These are phyloP conservation scores for Pseudocercospora crystallina DNA, from an alignment of 2,329 filamentous ascomycete species.

Conservation along the genomic window DNA sequence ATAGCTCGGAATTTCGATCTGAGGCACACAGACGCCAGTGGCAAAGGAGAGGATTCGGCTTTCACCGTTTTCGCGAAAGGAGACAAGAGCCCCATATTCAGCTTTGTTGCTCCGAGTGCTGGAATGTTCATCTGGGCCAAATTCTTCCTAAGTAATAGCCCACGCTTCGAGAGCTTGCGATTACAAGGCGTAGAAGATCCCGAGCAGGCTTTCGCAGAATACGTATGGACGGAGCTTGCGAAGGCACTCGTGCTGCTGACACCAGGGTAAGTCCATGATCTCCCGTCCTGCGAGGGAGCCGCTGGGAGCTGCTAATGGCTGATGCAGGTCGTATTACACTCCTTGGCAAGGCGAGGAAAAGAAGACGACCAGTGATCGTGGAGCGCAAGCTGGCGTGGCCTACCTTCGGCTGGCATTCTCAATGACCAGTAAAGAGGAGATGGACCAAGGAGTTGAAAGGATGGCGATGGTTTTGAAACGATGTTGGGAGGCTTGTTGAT, in stretches of 20 bases:
- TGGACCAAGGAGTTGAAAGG: conserved; percentile 1
- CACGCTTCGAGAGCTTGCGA: background rate
- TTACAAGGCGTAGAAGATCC: conserved; percentile 2
- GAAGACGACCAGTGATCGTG: background rate
- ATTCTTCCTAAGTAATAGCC: conserved; percentile 1
- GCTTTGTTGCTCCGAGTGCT: conserved; percentile 3
- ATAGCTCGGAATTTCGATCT: background rate
- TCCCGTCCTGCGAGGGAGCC: too few relatives aligned
- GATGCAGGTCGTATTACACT: conserved; percentile 1
- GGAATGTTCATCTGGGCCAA: conserved; percentile 9
- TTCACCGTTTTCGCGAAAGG: background rate
- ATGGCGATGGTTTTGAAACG: background rate
- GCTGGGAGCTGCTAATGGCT: too few relatives aligned
- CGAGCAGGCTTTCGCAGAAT: conserved; percentile 4
- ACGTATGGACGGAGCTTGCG: conserved; percentile 2
- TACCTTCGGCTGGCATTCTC: conserved; percentile 5
- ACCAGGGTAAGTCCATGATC: background rate
- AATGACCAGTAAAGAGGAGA: conserved; percentile 3
- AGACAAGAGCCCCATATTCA: conserved; percentile 1
- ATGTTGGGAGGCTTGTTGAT: background rate
- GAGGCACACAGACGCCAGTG: background rate
- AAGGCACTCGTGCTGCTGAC: conserved; percentile 5
- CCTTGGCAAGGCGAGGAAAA: conserved; percentile 4
- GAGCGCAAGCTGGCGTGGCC: conserved; percentile 1
- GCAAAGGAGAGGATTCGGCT: background rate